A percentile compares a stretch with the other conserved stretches of the same genome.
Conservation (phyloP, 305 asterid species). For the Euphrasia arctica region DNA sequence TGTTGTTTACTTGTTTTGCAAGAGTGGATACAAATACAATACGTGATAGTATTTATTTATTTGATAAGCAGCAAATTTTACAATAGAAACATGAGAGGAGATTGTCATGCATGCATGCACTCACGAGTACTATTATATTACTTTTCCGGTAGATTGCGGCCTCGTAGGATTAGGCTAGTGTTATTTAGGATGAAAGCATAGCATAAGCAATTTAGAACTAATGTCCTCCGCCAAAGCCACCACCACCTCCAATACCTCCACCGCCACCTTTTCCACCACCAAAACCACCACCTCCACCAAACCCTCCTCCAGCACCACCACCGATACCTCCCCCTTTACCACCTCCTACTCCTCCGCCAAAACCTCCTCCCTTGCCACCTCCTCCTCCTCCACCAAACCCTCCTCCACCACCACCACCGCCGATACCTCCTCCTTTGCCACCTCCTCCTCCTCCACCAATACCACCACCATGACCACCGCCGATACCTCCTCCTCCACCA, state of each 20-base stretch:
- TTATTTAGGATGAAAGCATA: neutral
- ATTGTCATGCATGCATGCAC: too few relatives aligned
- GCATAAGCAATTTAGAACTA: neutral
- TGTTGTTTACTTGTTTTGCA: too few relatives aligned
- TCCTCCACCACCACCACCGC: conserved; percentile 7
- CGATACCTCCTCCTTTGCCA: neutral
- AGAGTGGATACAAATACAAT: too few relatives aligned
- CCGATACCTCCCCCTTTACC: neutral
- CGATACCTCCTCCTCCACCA: neutral
- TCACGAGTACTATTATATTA: too few relatives aligned
- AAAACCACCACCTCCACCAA: neutral
- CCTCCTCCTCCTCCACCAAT: neutral
- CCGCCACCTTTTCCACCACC: too few relatives aligned
- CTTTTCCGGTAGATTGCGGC: too few relatives aligned
- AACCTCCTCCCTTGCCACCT: neutral
- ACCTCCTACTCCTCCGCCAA: neutral
- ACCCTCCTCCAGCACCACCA: neutral
- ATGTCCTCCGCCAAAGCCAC: neutral
- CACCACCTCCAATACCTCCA: too few relatives aligned
- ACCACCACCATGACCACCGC: neutral
- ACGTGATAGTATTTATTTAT: too few relatives aligned
- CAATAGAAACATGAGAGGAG: too few relatives aligned
- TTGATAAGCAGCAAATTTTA: too few relatives aligned
- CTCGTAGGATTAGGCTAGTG: too few relatives aligned
- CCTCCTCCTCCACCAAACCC: neutral